Percentiles rank a stretch among this genome's conserved stretches.
Evolutionary conservation across 1,284 basidiomycete species (phyloP).

Genomic region (Cutaneotrichosporon cyanovorans): DNA sequence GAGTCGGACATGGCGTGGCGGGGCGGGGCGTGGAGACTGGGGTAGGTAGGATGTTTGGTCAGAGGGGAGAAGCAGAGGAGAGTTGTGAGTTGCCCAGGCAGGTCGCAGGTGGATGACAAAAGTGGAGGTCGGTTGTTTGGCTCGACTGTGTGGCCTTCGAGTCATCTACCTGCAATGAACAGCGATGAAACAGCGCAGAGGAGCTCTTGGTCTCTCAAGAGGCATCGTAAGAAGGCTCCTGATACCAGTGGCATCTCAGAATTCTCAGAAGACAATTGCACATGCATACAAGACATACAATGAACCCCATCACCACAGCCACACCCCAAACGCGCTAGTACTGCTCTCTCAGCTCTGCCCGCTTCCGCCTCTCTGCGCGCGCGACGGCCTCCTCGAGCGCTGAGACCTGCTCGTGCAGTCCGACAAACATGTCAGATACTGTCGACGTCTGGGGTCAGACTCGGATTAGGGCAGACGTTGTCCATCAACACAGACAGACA

Average conservation of each 20-base stretch:
- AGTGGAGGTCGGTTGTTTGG: background rate
- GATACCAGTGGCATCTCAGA: too few species aligned
- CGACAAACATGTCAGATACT: constrained; percentile 37
- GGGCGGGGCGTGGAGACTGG: background rate
- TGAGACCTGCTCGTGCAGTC: constrained; percentile 33
- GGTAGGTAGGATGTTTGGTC: too few species aligned
- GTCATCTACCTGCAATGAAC: too few species aligned
- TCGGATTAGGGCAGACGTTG: too few species aligned
- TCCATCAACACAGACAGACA: too few species aligned
- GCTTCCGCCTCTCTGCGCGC: constrained; percentile 24
- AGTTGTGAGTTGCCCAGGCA: background rate
- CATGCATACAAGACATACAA: background rate
- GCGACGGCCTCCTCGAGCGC: constrained; percentile 30
- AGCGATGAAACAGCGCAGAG: too few species aligned
- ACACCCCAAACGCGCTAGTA: constrained; percentile 17
- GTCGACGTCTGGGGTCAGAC: constrained; percentile 28
- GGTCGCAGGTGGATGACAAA: background rate
- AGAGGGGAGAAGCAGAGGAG: too few species aligned
- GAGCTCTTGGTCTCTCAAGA: background rate
- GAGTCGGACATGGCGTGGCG: constrained; percentile 40
- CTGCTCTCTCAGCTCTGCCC: constrained; percentile 23
- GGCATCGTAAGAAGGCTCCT: background rate
- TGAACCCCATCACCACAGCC: background rate
- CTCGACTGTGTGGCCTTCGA: background rate
- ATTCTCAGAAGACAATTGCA: too few species aligned